Evolutionary conservation across 2,329 filamentous ascomycete species (phyloP).

Genomic region (Colletotrichum spaethianum): DNA sequence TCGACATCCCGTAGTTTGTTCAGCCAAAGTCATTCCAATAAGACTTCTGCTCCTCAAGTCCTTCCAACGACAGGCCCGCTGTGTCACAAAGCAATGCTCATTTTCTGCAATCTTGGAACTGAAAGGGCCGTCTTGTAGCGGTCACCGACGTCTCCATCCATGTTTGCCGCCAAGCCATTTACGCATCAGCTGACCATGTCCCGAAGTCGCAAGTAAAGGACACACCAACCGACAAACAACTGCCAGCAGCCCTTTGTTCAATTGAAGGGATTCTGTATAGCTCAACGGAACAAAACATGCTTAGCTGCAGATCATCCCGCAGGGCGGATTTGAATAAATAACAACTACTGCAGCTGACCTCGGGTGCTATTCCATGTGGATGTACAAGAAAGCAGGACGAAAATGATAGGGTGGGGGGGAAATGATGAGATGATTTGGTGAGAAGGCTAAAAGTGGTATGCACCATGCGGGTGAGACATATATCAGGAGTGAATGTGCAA

Average conservation of each 20-base stretch:
- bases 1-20: too few species aligned
- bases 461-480: constrained; percentile 20
- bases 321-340: neutral
- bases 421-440: neutral
- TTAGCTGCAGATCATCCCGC: neutral
- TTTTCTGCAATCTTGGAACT: neutral
- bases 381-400: constrained; percentile 1
- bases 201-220: constrained; percentile 2
- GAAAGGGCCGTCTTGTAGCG: neutral
- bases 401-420: neutral
- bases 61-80: neutral
- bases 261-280: neutral
- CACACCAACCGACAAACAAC: neutral
- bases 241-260: neutral
- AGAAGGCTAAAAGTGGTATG: neutral
- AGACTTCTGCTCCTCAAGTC: too few species aligned
- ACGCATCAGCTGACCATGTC: neutral
- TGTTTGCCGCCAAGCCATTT: neutral
- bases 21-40: too few species aligned
- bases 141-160: neutral
- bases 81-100: neutral
- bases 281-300: neutral
- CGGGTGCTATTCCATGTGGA: constrained; percentile 12
- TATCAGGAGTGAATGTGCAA: neutral
- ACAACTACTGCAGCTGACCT: constrained; percentile 7